Conservation (phyloP, 1,139 yeast species). For the Hyphopichia khmerensis region DNA sequence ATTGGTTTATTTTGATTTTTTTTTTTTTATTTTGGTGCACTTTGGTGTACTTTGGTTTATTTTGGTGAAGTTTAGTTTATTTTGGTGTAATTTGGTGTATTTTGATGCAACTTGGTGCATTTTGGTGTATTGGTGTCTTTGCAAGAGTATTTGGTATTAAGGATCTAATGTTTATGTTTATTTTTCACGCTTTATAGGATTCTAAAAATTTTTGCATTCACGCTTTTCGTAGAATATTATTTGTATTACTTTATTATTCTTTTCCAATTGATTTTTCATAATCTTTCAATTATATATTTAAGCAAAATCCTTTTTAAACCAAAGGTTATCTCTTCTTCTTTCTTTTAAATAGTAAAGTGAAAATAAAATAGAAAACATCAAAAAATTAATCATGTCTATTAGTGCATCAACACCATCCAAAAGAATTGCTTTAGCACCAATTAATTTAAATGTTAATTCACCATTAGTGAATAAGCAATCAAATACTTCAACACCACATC, state of each 20-base stretch:
- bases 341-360: too few relatives aligned
- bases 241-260: too few relatives aligned
- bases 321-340: too few relatives aligned
- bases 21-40: too few relatives aligned
- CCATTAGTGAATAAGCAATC: slow-evolving; percentile 8
- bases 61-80: too few relatives aligned
- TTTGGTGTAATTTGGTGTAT: too few relatives aligned
- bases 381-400: slow-evolving; percentile 8
- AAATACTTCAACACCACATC: neutral
- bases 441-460: slow-evolving; percentile 27
- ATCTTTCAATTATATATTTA: neutral
- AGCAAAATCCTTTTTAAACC: neutral
- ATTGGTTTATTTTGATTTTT: too few relatives aligned
- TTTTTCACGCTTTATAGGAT: neutral
- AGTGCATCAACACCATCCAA: slow-evolving; percentile 14
- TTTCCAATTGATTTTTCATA: neutral
- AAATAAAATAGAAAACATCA: neutral
- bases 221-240: neutral
- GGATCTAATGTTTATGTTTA: neutral
- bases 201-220: neutral
- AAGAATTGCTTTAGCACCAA: slow-evolving; percentile 39
- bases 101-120: too few relatives aligned
- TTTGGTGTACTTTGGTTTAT: too few relatives aligned
- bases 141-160: too few relatives aligned
- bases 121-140: too few relatives aligned